These are phyloP conservation scores for Strobilomyces confusus DNA, from an alignment of 768 basidiomycete genomes.

Conservation along the genomic window DNA sequence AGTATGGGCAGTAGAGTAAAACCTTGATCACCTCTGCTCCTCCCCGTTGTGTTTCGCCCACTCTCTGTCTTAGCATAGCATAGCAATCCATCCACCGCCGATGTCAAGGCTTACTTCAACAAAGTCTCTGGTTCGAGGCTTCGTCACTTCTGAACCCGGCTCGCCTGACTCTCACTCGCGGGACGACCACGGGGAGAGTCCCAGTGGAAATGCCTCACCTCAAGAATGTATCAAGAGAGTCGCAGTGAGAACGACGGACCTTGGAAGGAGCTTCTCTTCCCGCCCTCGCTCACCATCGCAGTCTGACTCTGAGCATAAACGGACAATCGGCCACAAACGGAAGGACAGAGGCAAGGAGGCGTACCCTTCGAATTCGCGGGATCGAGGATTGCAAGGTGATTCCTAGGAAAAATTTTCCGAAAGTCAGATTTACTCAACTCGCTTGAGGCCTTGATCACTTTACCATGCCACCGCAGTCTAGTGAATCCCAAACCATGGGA, in stretches of 20 bases:
- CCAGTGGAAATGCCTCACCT: conserved; percentile 26
- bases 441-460: conserved; percentile 10
- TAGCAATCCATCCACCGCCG: neutral
- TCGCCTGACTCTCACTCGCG: conserved; percentile 29
- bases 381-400: conserved; percentile 29
- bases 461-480: conserved; percentile 22
- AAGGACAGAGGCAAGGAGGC: conserved; percentile 47
- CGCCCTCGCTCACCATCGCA: conserved; percentile 34
- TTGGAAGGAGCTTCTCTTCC: conserved; percentile 55
- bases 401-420: conserved; percentile 19
- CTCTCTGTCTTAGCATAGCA: conserved; percentile 1
- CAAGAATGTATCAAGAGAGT: conserved; percentile 51
- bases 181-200: conserved; percentile 28
- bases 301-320: conserved; percentile 40
- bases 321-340: conserved; percentile 53
- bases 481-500: conserved; percentile 6
- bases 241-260: conserved; percentile 57
- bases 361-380: neutral
- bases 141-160: conserved; percentile 28
- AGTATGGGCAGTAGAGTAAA: conserved; percentile 8
- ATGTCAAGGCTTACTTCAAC: conserved; percentile 27
- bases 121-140: conserved; percentile 19
- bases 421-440: conserved; percentile 8
- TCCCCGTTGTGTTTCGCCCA: neutral
- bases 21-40: conserved; percentile 4